Conservation (phyloP, 164 flowering plant species). For the Magnolia changhungtana region DNA sequence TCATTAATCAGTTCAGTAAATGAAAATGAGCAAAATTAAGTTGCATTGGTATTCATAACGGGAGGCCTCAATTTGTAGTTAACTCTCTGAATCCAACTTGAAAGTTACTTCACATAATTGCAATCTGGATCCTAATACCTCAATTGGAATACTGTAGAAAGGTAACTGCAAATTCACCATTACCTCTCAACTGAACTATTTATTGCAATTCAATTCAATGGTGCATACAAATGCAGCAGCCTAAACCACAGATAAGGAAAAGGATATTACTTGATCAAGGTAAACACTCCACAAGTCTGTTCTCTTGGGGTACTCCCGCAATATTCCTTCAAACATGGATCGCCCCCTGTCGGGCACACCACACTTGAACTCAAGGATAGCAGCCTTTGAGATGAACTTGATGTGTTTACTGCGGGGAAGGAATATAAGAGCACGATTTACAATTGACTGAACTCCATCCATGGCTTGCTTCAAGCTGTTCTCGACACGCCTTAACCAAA, state of each 20-base stretch:
- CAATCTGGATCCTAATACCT: no score
- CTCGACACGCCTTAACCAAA: constrained; percentile 70
- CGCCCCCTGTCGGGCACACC: constrained; percentile 86
- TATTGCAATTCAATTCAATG: background rate
- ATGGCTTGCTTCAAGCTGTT: constrained; percentile 44
- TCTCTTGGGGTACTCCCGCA: constrained; percentile 84
- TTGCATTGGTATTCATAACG: no score
- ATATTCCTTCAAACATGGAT: constrained; percentile 75
- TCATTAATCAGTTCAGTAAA: background rate
- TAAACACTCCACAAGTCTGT: constrained; percentile 92
- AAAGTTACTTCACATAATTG: no score
- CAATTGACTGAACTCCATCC: constrained; percentile 54
- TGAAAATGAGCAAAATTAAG: background rate
- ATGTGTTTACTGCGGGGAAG: constrained; percentile 79
- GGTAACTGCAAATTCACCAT: no score
- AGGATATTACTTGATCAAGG: constrained; percentile 67
- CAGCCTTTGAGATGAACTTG: constrained; percentile 69
- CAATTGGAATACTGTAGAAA: no score
- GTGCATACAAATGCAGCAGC: background rate
- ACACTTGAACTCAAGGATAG: constrained; percentile 74
- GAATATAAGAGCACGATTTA: constrained; percentile 59
- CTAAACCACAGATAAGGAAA: background rate
- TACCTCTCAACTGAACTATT: background rate
- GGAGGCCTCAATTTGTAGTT: no score
- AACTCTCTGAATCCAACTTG: no score